Evolutionary conservation across 179 eudicot species (phyloP).

Genomic region (Carnegiea gigantea): DNA sequence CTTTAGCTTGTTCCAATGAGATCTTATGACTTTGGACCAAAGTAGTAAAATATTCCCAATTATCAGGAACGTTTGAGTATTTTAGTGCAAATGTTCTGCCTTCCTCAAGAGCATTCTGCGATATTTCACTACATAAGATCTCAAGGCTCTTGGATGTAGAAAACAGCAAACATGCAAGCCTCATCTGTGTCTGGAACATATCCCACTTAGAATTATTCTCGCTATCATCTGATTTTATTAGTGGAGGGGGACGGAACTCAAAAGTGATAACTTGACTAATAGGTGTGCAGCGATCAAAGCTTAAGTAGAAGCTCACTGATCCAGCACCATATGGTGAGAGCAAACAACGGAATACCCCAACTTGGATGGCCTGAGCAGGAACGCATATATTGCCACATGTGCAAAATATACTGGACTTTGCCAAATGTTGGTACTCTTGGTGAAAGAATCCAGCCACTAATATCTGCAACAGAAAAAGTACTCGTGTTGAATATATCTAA

Average conservation of each 20-base stretch:
- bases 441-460: constrained; percentile 66
- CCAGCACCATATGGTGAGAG: constrained; percentile 70
- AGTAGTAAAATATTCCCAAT: constrained; percentile 54
- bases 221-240: constrained; percentile 13
- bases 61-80: constrained; percentile 50
- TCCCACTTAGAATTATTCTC: constrained; percentile 57
- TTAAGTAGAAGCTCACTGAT: constrained; percentile 60
- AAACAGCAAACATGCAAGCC: constrained; percentile 81
- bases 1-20: constrained; percentile 62
- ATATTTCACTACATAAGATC: constrained; percentile 48
- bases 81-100: constrained; percentile 58
- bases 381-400: constrained; percentile 63
- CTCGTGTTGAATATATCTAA: no score
- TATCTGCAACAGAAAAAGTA: constrained; percentile 46
- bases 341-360: constrained; percentile 78
- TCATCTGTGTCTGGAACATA: constrained; percentile 60
- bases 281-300: constrained; percentile 69
- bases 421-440: constrained; percentile 42
- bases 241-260: constrained; percentile 53
- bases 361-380: constrained; percentile 64
- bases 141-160: constrained; percentile 67
- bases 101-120: constrained; percentile 50
- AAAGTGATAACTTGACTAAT: constrained; percentile 69
- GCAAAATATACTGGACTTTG: constrained; percentile 49
- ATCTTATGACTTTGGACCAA: constrained; percentile 44